These are phyloP conservation scores for Polygonum aviculare DNA, from an alignment of 148 eudicot genomes.

Conservation along the genomic window DNA sequence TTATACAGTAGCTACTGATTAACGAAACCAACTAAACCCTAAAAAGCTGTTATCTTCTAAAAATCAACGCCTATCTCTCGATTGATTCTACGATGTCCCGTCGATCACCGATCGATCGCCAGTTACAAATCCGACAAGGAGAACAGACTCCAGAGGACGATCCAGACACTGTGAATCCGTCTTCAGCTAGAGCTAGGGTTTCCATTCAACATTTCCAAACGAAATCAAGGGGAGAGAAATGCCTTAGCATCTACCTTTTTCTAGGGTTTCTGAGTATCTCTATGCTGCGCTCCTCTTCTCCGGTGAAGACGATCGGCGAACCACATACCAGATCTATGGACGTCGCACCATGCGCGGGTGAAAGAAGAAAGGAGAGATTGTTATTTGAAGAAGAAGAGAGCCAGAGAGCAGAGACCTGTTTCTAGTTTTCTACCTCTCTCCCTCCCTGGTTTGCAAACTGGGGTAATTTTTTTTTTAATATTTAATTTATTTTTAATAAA, in stretches of 20 bases:
- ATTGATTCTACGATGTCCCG: background rate
- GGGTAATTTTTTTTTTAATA: background rate
- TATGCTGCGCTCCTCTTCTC: background rate
- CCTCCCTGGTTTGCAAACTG: background rate
- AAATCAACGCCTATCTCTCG: background rate
- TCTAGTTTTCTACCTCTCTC: constrained; percentile 9
- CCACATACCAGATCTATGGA: constrained; percentile 7
- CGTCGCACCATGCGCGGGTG: background rate
- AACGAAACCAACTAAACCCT: background rate
- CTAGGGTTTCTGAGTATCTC: constrained; percentile 10
- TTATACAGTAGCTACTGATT: background rate
- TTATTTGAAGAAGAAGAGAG: constrained; percentile 5
- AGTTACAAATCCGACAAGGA: constrained; percentile 17
- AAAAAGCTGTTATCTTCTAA: background rate
- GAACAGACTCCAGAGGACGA: constrained; percentile 22
- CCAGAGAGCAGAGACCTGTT: constrained; percentile 6
- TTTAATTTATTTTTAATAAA: background rate
- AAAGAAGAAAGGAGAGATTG: constrained; percentile 2
- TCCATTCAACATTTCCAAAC: constrained; percentile 31
- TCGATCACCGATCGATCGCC: constrained; percentile 33
- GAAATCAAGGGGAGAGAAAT: background rate
- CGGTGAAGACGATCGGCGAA: constrained; percentile 5
- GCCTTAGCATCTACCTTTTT: background rate
- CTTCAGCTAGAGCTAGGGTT: constrained; percentile 39
- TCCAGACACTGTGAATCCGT: constrained; percentile 9